Evolutionary conservation across 140 eudicot genomes (phyloP).

Genomic region (Erigeron philadelphicus): DNA sequence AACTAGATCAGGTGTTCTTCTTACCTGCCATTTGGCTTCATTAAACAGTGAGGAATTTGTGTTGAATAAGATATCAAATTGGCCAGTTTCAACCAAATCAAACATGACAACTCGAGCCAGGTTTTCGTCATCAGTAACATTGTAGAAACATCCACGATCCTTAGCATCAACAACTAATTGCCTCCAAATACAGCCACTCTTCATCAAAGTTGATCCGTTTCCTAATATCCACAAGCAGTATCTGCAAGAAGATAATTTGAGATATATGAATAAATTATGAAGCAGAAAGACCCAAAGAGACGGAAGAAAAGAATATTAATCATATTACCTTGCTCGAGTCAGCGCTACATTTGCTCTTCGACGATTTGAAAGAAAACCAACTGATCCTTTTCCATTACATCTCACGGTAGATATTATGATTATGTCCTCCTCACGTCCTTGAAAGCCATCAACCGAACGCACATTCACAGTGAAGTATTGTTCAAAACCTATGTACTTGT

Average conservation of each 20-base stretch:
- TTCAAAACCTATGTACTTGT: conserved; percentile 23
- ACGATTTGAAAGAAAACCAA: conserved; percentile 52
- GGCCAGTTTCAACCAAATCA: conserved; percentile 38
- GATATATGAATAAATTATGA: not conserved
- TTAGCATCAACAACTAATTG: conserved; percentile 51
- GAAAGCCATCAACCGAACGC: conserved; percentile 70
- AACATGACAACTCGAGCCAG: conserved; percentile 33
- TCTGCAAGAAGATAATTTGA: conserved; percentile 28
- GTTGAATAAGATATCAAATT: conserved; percentile 27
- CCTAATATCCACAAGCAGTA: conserved; percentile 76
- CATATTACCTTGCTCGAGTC: conserved; percentile 74
- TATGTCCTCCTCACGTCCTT: conserved; percentile 70
- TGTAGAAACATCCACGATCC: conserved; percentile 42
- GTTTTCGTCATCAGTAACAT: conserved; percentile 46
- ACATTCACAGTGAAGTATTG: conserved; percentile 42
- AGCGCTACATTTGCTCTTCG: conserved; percentile 66
- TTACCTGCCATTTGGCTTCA: conserved; percentile 57
- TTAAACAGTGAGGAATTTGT: conserved; percentile 34
- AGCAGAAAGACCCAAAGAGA: not conserved
- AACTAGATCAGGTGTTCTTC: not conserved
- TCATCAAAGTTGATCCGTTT: conserved; percentile 43
- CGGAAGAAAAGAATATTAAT: too few relatives aligned
- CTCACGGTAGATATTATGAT: conserved; percentile 65
- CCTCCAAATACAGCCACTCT: conserved; percentile 65
- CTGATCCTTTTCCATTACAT: conserved; percentile 43